Evolutionary conservation across 2,329 filamentous ascomycete species (phyloP), one percentile per base, ranked within the genome.

Genomic region (Diaporthe caulivora): DNA sequence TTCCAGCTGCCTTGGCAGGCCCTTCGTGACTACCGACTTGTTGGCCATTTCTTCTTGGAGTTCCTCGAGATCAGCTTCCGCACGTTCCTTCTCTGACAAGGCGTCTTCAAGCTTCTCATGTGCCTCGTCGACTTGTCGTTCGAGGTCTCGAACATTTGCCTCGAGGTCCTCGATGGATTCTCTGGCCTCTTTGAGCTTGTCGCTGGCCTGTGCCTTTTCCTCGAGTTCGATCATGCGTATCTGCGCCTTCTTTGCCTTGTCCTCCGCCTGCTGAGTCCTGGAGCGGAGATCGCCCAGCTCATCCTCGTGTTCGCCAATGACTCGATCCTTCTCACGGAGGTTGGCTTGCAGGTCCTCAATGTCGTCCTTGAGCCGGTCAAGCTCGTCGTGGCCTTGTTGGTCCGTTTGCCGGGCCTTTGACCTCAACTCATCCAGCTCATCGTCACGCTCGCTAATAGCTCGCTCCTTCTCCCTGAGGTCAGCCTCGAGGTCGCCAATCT

Each of bases 11-110:
- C 93, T 89, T 69, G 91, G 93, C 11, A 94, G 86, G 2, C 92
- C 93, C 79, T 93, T 95, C 17, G 92, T 93, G 70, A 91, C 90
- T 49, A 95, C 88, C 0, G 93, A 95, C 78, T 95, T 95, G 82
- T 95, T 92, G 29, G 92, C 89, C 88, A 95, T 90, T 78, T 95
- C 93, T 70, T 94, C 92, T 75, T 94, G 92, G 31, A 95, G 86
- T 78, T 92, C 90, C 77, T 91, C 87, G 21, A 92, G 83, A 73
- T 92, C 87, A 9, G 82, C 83, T 77, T 91, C 88, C 2, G 90
- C 90, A 40, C 87, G 86, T 29, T 89, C 85, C 76, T 89, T 90
- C 72, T 91, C 86, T 1, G 83, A 80, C 10, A 87, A 74, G 0
- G 90, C 89, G 68, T 89, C 85, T 49, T 90, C 83, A 24, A 89